Percentiles rank a stretch among this genome's conserved stretches.
Conservation (phyloP, 2,329 filamentous ascomycete species). For the Leptographium wingfieldii region DNA sequence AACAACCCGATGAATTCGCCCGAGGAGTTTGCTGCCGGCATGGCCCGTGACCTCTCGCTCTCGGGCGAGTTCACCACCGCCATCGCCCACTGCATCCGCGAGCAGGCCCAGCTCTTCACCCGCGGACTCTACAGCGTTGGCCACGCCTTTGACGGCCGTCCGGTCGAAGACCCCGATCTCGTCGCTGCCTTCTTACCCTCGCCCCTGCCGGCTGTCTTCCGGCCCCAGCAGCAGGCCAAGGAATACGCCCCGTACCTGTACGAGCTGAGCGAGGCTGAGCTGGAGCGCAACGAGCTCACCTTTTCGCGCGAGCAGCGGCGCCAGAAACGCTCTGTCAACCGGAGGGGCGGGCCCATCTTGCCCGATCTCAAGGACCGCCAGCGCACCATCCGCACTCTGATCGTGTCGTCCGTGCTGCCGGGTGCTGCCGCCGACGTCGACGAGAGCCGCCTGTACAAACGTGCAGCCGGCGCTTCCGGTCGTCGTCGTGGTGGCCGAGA, state of each 20-base stretch:
- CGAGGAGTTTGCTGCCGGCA: constrained; percentile 82
- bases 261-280: constrained; percentile 79
- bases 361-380: constrained; percentile 95
- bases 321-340: constrained; percentile 90
- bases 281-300: constrained; percentile 83
- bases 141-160: constrained; percentile 88
- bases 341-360: constrained; percentile 79
- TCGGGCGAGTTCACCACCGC: constrained; percentile 94
- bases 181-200: constrained; percentile 75
- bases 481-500: constrained; percentile 41
- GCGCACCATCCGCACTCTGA: constrained; percentile 79
- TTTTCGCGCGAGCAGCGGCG: constrained; percentile 88
- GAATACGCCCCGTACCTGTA: constrained; percentile 91
- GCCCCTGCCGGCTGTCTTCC: constrained; percentile 70
- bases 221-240: constrained; percentile 83
- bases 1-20: constrained; percentile 90
- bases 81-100: constrained; percentile 93
- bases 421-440: constrained; percentile 71
- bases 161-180: constrained; percentile 84
- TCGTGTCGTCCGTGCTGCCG: constrained; percentile 86
- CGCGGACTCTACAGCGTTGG: constrained; percentile 86
- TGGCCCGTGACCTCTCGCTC: constrained; percentile 81
- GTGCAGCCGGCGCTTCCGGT: constrained; percentile 47
- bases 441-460: constrained; percentile 78
- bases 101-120: constrained; percentile 90